A percentile compares a stretch with the other conserved stretches of the same genome.
phyloP scores from a whole-genome alignment of 2,329 filamentous ascomycete species.

The Colletotrichum magnum region DNA sequence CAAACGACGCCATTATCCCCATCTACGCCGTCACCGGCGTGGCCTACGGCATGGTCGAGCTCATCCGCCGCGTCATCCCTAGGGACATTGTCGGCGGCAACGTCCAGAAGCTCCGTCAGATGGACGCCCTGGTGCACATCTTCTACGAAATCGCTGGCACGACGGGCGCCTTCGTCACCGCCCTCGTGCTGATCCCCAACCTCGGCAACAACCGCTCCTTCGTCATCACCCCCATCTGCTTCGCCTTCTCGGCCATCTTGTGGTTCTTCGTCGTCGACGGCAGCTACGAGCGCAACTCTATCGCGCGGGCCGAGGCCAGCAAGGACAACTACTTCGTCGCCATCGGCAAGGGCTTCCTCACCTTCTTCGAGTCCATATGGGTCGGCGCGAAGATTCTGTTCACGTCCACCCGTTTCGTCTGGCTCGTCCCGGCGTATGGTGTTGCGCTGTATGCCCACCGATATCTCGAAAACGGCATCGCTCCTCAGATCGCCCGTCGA shows the following conservation, averaged over 20 bases:
- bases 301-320: slow-evolving; percentile 42
- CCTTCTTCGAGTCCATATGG: slow-evolving; percentile 56
- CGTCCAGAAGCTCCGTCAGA: slow-evolving; percentile 62
- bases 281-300: slow-evolving; percentile 46
- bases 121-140: slow-evolving; percentile 56
- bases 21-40: slow-evolving; percentile 60
- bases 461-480: slow-evolving; percentile 64
- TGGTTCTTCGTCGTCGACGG: slow-evolving; percentile 64
- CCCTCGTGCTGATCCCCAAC: slow-evolving; percentile 62
- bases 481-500: slow-evolving; percentile 59
- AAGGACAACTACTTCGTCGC: slow-evolving; percentile 24
- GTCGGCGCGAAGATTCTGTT: slow-evolving; percentile 62
- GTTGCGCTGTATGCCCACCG: slow-evolving; percentile 64
- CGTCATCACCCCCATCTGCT: slow-evolving; percentile 65
- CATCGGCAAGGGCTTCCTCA: slow-evolving; percentile 20
- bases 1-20: slow-evolving; percentile 64
- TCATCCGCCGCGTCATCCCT: slow-evolving; percentile 65
- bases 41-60: slow-evolving; percentile 64
- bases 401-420: slow-evolving; percentile 62
- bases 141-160: slow-evolving; percentile 60
- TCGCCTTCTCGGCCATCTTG: slow-evolving; percentile 53
- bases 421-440: slow-evolving; percentile 64
- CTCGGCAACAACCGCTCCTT: slow-evolving; percentile 67
- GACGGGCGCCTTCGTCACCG: slow-evolving; percentile 61
- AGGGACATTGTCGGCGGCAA: slow-evolving; percentile 66